Percentiles rank a stretch among this genome's conserved stretches.
Evolutionary conservation across 2,329 filamentous ascomycete species (phyloP).

Genomic region (Pyrenochaeta sp.): DNA sequence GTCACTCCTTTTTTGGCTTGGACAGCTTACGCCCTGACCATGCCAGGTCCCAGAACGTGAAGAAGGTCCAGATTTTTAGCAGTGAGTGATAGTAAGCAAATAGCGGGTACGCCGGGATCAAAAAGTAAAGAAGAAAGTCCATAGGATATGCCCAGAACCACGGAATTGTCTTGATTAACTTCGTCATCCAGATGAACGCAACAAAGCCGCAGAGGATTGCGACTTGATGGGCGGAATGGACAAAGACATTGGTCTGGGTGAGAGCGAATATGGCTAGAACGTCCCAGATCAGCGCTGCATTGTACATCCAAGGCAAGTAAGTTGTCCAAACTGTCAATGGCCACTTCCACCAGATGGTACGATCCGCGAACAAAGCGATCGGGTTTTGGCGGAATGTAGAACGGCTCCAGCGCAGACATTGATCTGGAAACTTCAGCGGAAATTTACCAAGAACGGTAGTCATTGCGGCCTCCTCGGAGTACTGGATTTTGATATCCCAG

Average conservation of each 20-base stretch:
- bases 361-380: conserved; percentile 24
- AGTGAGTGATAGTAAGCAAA: conserved; percentile 30
- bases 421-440: conserved; percentile 22
- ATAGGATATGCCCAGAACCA: conserved; percentile 29
- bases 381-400: conserved; percentile 36
- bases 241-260: conserved; percentile 12
- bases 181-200: conserved; percentile 23
- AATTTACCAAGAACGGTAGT: conserved; percentile 55
- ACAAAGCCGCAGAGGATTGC: conserved; percentile 7
- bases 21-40: conserved; percentile 24
- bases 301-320: conserved; percentile 36
- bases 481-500: conserved; percentile 63
- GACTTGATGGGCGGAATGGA: conserved; percentile 1
- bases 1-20: too few species aligned
- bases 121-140: conserved; percentile 30
- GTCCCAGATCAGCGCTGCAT: conserved; percentile 34
- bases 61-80: conserved; percentile 23
- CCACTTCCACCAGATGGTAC: conserved; percentile 35
- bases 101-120: conserved; percentile 23
- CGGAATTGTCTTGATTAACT: conserved; percentile 30
- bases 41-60: conserved; percentile 23
- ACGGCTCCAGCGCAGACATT: conserved; percentile 39
- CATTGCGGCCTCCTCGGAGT: conserved; percentile 57
- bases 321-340: conserved; percentile 32
- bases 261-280: conserved; percentile 13